These are phyloP conservation scores for Fraxinus greggii DNA, from an alignment of 305 asterid genomes.

Conservation along the genomic window DNA sequence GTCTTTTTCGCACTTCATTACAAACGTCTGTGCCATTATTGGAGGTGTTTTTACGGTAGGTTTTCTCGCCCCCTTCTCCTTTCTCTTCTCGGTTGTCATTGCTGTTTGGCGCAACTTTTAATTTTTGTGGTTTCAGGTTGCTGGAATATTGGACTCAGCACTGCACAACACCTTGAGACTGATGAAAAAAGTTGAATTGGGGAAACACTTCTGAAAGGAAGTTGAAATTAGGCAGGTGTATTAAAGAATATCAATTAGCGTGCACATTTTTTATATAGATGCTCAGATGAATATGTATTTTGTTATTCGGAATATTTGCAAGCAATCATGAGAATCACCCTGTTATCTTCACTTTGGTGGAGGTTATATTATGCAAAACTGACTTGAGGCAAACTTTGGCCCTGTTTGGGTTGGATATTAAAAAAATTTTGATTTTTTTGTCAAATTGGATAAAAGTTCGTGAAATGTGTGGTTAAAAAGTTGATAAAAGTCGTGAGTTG, in stretches of 20 bases:
- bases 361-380: neutral
- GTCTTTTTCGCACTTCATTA: slow-evolving; percentile 85
- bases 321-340: neutral
- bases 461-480: neutral
- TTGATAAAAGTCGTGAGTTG: neutral
- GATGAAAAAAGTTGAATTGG: slow-evolving; percentile 82
- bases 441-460: neutral
- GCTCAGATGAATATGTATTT: neutral
- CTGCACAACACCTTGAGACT: slow-evolving; percentile 68
- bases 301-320: neutral
- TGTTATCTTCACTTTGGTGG: neutral
- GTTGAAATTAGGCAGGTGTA: slow-evolving; percentile 26
- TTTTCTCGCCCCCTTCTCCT: neutral
- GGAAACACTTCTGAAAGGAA: slow-evolving; percentile 68
- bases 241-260: slow-evolving; percentile 7
- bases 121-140: slow-evolving; percentile 61
- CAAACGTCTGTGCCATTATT: slow-evolving; percentile 87
- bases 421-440: neutral
- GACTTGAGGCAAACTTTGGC: neutral
- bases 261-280: neutral
- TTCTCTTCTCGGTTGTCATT: neutral
- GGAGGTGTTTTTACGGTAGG: slow-evolving; percentile 99
- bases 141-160: slow-evolving; percentile 85
- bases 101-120: neutral
- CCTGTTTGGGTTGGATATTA: neutral